Percentiles rank a stretch among this genome's conserved stretches.
phyloP scores from a whole-genome alignment of 163 green algal genomes.

The Scenedesmus sp. region DNA sequence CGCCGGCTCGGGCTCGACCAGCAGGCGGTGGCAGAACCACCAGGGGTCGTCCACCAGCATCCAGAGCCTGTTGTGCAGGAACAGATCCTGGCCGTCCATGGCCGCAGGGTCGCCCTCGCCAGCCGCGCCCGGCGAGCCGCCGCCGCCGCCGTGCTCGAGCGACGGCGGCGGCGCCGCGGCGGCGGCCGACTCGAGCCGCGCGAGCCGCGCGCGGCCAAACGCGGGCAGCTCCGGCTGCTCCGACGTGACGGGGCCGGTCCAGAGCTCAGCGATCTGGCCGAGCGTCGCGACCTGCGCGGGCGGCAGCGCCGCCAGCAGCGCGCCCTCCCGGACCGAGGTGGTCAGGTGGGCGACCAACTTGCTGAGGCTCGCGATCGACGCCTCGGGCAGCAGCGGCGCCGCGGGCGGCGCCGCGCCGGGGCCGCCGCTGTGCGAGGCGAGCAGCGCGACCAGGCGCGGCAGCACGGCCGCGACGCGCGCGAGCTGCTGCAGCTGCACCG shows the following conservation, averaged over 20 bases:
- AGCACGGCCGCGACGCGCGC: conserved; percentile 19
- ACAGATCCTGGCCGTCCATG: conserved; percentile 39
- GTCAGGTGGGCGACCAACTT: conserved; percentile 14
- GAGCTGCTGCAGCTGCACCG: conserved; percentile 29
- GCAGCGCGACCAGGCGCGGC: conserved; percentile 6
- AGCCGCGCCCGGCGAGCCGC: no score
- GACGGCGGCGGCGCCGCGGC: background rate
- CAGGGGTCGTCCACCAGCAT: conserved; percentile 24
- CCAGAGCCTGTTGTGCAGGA: conserved; percentile 36
- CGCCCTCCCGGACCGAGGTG: background rate
- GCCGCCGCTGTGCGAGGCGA: background rate
- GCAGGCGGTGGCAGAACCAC: conserved; percentile 42
- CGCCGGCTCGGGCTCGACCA: conserved; percentile 2
- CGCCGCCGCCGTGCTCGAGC: background rate
- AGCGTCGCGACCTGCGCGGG: conserved; percentile 25
- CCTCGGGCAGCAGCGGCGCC: background rate
- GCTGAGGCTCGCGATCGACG: conserved; percentile 2
- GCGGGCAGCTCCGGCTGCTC: background rate
- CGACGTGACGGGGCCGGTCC: background rate
- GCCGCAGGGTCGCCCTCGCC: background rate
- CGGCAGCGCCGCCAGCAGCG: background rate
- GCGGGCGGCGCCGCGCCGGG: conserved; percentile 9
- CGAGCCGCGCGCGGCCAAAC: background rate
- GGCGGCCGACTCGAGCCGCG: background rate
- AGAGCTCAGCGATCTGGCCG: conserved; percentile 26